These are phyloP conservation scores for Pelargonium cotyledonis DNA, from an alignment of 441 rosid genomes.

Conservation along the genomic window DNA sequence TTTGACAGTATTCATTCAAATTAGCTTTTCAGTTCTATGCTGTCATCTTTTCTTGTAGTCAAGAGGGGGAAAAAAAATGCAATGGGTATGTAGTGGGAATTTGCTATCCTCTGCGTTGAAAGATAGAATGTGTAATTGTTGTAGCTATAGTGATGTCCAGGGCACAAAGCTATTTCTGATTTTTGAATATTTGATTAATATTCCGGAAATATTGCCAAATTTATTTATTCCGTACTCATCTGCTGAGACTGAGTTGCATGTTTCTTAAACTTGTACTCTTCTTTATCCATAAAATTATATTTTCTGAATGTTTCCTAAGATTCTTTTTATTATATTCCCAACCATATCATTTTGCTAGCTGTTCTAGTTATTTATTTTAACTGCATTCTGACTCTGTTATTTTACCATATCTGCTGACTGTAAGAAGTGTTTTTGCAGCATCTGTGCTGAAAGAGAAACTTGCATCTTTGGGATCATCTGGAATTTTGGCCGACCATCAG, in stretches of 20 bases:
- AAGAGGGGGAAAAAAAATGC: too few species aligned
- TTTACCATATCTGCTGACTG: slow-evolving; percentile 31
- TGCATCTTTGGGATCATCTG: slow-evolving; percentile 85
- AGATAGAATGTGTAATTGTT: neutral
- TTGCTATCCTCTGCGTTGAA: neutral
- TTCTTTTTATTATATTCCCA: neutral
- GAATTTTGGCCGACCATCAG: slow-evolving; percentile 97
- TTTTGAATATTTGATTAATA: neutral
- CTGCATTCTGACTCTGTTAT: slow-evolving; percentile 13
- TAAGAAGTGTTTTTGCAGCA: slow-evolving; percentile 53
- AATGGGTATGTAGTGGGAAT: too few species aligned
- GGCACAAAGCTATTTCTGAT: neutral
- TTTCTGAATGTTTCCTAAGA: neutral
- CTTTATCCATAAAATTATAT: neutral
- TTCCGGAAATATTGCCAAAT: neutral
- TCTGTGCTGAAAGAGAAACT: slow-evolving; percentile 94
- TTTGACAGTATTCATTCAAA: neutral
- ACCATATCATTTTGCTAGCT: neutral
- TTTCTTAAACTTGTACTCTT: neutral
- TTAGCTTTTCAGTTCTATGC: neutral
- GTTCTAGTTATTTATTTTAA: neutral
- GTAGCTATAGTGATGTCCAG: neutral
- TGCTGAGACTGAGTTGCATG: neutral
- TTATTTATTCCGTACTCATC: neutral
- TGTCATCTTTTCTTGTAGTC: neutral